phyloP scores from a whole-genome alignment of 306 rosid genomes.

The Trifolium subterraneum region DNA sequence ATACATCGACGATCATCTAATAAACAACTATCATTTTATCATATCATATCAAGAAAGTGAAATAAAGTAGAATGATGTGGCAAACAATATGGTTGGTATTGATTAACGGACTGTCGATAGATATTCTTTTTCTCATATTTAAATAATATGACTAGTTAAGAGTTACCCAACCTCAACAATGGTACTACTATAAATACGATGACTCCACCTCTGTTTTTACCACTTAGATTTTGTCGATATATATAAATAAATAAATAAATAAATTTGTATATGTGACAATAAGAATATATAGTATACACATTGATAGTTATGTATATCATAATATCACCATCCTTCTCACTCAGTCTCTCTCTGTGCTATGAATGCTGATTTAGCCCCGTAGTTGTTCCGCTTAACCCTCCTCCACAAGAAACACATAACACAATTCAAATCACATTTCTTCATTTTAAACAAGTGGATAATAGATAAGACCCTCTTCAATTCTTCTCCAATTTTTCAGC shows the following conservation, averaged over 20 bases:
- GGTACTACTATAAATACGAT: not conserved
- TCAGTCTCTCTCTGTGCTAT: constrained; percentile 56
- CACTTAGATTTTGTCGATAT: constrained; percentile 48
- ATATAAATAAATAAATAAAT: no score
- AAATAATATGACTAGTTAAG: no score
- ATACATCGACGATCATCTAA: no score
- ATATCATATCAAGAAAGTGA: no score
- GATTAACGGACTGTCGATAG: no score
- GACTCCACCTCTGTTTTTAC: constrained; percentile 52
- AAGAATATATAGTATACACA: constrained; percentile 41
- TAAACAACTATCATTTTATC: no score
- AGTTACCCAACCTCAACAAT: no score
- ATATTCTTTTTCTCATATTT: no score
- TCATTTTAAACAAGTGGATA: constrained; percentile 59
- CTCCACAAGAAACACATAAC: constrained; percentile 29
- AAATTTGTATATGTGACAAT: constrained; percentile 39
- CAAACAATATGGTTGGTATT: no score
- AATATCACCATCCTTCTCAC: constrained; percentile 58
- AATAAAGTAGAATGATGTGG: no score
- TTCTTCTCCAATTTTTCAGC: constrained; percentile 59
- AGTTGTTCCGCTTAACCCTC: constrained; percentile 69
- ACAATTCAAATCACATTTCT: constrained; percentile 7
- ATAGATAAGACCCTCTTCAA: constrained; percentile 59
- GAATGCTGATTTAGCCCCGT: constrained; percentile 69
- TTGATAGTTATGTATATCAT: not conserved